Evolutionary conservation across 2,329 filamentous ascomycete genomes (phyloP).

Genomic region (Fusarium sp.): DNA sequence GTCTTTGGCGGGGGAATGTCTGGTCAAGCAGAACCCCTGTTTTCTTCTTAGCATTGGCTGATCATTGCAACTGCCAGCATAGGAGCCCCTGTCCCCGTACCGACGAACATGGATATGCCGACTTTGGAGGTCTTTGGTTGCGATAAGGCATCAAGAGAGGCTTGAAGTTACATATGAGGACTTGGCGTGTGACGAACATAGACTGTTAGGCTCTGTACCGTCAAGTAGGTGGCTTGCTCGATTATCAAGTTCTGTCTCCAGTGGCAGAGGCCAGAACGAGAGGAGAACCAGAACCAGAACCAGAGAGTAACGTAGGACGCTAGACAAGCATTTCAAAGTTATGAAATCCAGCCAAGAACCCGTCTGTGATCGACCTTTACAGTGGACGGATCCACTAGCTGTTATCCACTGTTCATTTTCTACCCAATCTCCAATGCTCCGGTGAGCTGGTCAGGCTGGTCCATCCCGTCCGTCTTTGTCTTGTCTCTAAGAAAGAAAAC

Average conservation of each 20-base stretch:
- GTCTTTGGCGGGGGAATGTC: slow-evolving; percentile 6
- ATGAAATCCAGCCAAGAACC: slow-evolving; percentile 9
- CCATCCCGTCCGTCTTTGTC: slow-evolving; percentile 13
- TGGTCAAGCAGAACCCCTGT: slow-evolving; percentile 6
- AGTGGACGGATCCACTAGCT: neutral
- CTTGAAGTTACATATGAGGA: neutral
- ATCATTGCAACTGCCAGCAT: neutral
- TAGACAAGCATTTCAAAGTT: slow-evolving; percentile 5
- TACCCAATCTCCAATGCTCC: neutral
- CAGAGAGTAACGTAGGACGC: neutral
- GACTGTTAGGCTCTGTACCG: neutral
- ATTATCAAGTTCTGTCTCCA: neutral
- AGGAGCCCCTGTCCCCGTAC: neutral
- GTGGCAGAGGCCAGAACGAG: neutral
- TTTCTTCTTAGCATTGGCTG: neutral
- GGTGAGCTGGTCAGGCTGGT: slow-evolving; percentile 21
- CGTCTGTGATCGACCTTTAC: slow-evolving; percentile 15
- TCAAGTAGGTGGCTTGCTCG: neutral
- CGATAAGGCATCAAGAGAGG: neutral
- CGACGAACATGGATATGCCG: neutral
- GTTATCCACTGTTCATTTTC: neutral
- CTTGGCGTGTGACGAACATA: neutral
- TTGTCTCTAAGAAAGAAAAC: slow-evolving; percentile 11
- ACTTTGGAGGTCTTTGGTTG: neutral
- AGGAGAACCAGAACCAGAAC: neutral